Evolutionary conservation across 2,329 filamentous ascomycete species (phyloP).

Genomic region (Exophiala sideris): DNA sequence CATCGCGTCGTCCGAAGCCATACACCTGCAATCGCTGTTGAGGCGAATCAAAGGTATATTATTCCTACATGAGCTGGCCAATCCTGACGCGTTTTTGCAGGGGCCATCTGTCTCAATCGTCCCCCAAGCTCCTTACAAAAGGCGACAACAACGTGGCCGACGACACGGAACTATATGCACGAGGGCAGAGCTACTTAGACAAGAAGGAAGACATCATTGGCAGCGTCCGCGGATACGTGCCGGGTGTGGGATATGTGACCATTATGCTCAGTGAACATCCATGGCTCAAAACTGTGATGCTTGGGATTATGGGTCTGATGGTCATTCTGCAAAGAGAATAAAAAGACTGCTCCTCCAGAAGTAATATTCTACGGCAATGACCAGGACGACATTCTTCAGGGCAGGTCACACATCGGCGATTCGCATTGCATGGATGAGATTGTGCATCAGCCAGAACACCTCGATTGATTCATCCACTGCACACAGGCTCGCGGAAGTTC

Average conservation of each 20-base stretch:
- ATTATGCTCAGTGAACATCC: conserved; percentile 94
- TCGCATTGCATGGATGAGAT: no score
- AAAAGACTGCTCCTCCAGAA: conserved; percentile 1
- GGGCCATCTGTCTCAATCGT: conserved; percentile 9
- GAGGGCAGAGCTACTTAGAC: conserved; percentile 80
- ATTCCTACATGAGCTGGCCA: background rate
- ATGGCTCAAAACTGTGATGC: conserved; percentile 92
- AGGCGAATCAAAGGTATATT: conserved; percentile 36
- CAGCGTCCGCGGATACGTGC: conserved; percentile 85
- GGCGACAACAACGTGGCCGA: conserved; percentile 95
- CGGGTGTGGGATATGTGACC: conserved; percentile 94
- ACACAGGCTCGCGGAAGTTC: no score
- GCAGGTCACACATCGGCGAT: no score
- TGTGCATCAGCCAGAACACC: no score
- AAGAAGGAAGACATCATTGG: conserved; percentile 84
- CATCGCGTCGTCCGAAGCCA: conserved; percentile 79
- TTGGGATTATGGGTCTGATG: conserved; percentile 91
- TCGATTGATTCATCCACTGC: no score
- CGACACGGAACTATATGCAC: conserved; percentile 86
- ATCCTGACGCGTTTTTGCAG: conserved; percentile 7
- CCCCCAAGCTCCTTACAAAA: conserved; percentile 76
- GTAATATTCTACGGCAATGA: no score
- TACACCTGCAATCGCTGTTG: conserved; percentile 37
- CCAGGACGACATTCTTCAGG: no score
- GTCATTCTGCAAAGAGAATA: conserved; percentile 90